Evolutionary conservation across 768 basidiomycete genomes (phyloP), one percentile per base, ranked within the genome.

Genomic region (Sistotremastrum suecicum): DNA sequence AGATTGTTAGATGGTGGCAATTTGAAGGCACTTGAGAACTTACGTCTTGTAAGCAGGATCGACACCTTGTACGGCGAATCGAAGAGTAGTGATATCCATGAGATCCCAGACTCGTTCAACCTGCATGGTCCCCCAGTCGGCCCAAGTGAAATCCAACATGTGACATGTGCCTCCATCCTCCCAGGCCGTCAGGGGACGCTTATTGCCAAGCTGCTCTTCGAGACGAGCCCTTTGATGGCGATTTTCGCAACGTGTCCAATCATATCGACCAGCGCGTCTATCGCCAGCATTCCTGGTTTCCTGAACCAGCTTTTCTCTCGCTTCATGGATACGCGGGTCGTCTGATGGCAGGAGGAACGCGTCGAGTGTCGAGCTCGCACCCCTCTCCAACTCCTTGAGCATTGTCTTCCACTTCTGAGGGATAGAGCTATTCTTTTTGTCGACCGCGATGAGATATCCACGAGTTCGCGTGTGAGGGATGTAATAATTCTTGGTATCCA

Each of bases 51-150:
- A 92, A 0, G 75, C 80, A 0, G 90, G 80, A 56, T 95, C 92
- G 20, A 88, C 69, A 2, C 85, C 88, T 36, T 76, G 72, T 49
- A 72, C 74, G 0, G 90, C 85, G 36, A 83, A 78, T 33, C 90
- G 83, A 41, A 97, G 70, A 31, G 82, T 68, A 58, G 73, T 83
- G 52, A 95, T 94, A 55, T 97, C 92, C 80, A 94, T 83, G 52
- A 97, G 62, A 60, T 97, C 92, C 80, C 88, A 85, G 3, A 97
- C 92, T 33, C 92, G 78, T 57, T 95, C 89, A 12, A 95, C 91
- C 60, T 95, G 91, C 8, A 76, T 75, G n/a, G 77, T 65, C 29
- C 80, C 87, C 92, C 92, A 97, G 58, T 95, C 90, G 48, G 78
- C 76, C 92, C 92, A 97, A 32, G 83, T 82, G 54, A 85, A 88